Percentiles rank a stretch among this genome's conserved stretches.
These are phyloP conservation scores for Furcasterigmium sp. DNA, from an alignment of 2,329 filamentous ascomycete genomes.

Conservation along the genomic window DNA sequence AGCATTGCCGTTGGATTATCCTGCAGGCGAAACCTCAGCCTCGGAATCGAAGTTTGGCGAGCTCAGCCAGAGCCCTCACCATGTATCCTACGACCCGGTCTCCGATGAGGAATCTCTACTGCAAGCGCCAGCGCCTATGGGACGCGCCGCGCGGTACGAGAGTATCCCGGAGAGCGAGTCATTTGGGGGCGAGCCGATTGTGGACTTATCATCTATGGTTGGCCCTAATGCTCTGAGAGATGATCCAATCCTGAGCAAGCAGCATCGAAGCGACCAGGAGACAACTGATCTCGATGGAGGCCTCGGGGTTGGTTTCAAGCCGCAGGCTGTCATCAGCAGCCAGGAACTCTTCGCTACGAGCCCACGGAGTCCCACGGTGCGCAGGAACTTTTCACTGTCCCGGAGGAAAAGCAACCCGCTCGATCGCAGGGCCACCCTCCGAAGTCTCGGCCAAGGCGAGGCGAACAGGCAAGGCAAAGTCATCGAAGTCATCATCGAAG, in stretches of 20 bases:
- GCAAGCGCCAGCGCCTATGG: conserved; percentile 33
- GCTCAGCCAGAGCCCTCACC: background rate
- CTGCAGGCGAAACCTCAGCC: too few relatives aligned
- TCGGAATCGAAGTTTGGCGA: too few relatives aligned
- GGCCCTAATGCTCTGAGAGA: conserved; percentile 39
- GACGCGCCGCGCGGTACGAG: conserved; percentile 23
- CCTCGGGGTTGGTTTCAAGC: conserved; percentile 46
- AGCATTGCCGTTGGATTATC: too few relatives aligned
- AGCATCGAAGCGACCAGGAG: conserved; percentile 48
- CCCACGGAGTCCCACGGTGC: conserved; percentile 21
- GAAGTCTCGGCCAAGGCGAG: conserved; percentile 48
- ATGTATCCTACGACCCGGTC: background rate
- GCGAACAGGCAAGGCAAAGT: conserved; percentile 56
- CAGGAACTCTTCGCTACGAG: conserved; percentile 41
- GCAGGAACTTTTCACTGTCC: conserved; percentile 33
- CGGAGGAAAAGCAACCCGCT: conserved; percentile 19
- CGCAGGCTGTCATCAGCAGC: conserved; percentile 41
- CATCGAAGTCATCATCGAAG: conserved; percentile 52
- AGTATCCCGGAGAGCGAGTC: conserved; percentile 20
- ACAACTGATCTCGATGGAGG: conserved; percentile 55
- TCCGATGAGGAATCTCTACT: conserved; percentile 37
- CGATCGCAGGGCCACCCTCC: conserved; percentile 35
- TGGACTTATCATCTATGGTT: conserved; percentile 41
- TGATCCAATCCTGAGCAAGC: conserved; percentile 35
- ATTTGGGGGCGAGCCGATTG: conserved; percentile 21